A percentile compares a stretch with the other conserved stretches of the same genome.
Conservation (phyloP, 805 yeast genomes). For the Candida ipomoeae region DNA sequence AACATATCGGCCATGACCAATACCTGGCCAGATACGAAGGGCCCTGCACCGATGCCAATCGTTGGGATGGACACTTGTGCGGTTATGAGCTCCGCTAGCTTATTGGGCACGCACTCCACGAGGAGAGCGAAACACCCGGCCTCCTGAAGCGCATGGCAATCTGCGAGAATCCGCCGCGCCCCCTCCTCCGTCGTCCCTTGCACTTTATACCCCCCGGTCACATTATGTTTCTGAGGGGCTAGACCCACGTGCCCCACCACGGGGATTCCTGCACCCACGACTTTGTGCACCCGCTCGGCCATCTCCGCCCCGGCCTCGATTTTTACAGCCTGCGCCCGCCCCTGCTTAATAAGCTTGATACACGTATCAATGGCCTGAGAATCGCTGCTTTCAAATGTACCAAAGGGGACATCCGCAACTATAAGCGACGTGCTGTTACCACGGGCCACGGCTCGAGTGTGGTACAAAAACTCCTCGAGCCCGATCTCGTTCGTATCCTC, state of each 20-base stretch:
- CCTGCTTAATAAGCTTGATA: conserved; percentile 47
- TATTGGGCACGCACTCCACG: conserved; percentile 82
- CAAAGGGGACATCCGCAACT: conserved; percentile 87
- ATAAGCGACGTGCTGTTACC: conserved; percentile 64
- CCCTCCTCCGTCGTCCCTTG: conserved; percentile 63
- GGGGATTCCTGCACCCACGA: conserved; percentile 74
- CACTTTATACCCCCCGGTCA: conserved; percentile 81
- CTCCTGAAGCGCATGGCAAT: conserved; percentile 64
- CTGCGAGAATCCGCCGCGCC: conserved; percentile 56
- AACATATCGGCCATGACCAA: conserved; percentile 80
- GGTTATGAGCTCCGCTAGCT: conserved; percentile 64
- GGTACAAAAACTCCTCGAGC: conserved; percentile 75
- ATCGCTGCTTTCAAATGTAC: conserved; percentile 65
- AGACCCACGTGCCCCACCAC: conserved; percentile 90
- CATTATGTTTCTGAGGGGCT: conserved; percentile 80
- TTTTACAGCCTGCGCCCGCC: conserved; percentile 70
- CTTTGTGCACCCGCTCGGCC: conserved; percentile 46
- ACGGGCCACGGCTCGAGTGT: conserved; percentile 70
- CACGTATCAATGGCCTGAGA: conserved; percentile 62
- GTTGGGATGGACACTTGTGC: conserved; percentile 63
- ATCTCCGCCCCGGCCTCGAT: conserved; percentile 74
- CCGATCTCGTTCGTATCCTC: conserved; percentile 69
- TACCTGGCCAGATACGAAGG: conserved; percentile 80
- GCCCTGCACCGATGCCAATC: conserved; percentile 96
- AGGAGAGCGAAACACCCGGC: conserved; percentile 77